These are phyloP conservation scores for Vaccinium vitisidaea DNA, from an alignment of 148 eudicot genomes.

Conservation along the genomic window DNA sequence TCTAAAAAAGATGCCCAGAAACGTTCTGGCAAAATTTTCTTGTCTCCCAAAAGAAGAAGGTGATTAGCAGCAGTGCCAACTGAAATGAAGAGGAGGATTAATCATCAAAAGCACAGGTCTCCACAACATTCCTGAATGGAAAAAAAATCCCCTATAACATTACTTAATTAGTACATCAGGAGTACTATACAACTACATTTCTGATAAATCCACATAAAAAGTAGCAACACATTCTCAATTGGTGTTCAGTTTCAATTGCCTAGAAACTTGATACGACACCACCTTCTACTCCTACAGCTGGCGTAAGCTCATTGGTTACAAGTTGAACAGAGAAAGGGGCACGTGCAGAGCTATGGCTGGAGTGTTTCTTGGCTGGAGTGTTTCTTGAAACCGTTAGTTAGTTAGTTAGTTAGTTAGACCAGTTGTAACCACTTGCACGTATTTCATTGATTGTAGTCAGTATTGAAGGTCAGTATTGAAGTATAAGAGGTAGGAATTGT, in stretches of 20 bases:
- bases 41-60: conserved; percentile 1
- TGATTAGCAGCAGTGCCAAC: not conserved
- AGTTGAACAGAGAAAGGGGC: no score
- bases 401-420: no score
- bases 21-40: not conserved
- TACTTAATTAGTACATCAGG: not conserved
- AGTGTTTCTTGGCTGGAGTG: no score
- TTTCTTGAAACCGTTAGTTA: no score
- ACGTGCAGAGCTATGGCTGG: no score
- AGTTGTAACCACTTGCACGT: no score
- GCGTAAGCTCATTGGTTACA: no score
- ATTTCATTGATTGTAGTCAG: no score
- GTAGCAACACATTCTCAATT: not conserved
- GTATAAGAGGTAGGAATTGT: no score
- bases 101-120: not conserved
- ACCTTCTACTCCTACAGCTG: no score
- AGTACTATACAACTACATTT: not conserved
- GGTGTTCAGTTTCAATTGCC: not conserved
- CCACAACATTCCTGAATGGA: not conserved
- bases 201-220: not conserved
- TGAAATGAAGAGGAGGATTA: not conserved
- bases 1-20: not conserved
- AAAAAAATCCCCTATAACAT: not conserved
- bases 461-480: no score
- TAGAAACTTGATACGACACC: not conserved